Evolutionary conservation across 2,329 filamentous ascomycete genomes (phyloP).

Genomic region (Madurella fahalii): DNA sequence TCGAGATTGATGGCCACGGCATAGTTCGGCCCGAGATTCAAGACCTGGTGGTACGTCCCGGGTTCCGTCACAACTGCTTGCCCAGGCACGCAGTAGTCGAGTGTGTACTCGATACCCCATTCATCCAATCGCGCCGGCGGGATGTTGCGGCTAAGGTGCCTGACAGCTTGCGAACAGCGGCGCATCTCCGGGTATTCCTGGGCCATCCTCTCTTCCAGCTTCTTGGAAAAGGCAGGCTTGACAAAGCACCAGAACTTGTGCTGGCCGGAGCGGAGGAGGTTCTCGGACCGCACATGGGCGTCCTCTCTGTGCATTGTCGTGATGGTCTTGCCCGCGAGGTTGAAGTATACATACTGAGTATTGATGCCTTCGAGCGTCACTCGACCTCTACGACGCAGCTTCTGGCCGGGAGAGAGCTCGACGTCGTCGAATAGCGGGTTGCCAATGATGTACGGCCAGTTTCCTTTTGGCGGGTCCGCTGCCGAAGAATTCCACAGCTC

Average conservation of each 20-base stretch:
- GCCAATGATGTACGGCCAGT: constrained; percentile 25
- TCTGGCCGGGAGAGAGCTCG: constrained; percentile 26
- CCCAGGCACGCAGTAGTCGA: constrained; percentile 26
- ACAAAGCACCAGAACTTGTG: constrained; percentile 29
- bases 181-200: constrained; percentile 24
- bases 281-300: constrained; percentile 27
- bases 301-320: constrained; percentile 28
- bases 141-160: constrained; percentile 27
- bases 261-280: constrained; percentile 25
- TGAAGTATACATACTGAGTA: constrained; percentile 28
- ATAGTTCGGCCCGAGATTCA: constrained; percentile 27
- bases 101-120: constrained; percentile 28
- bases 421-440: constrained; percentile 26
- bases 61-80: constrained; percentile 28
- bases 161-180: constrained; percentile 25
- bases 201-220: constrained; percentile 23
- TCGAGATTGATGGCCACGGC: constrained; percentile 27
- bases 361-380: constrained; percentile 25
- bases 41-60: constrained; percentile 27
- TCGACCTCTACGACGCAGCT: constrained; percentile 23
- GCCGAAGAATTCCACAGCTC: constrained; percentile 26
- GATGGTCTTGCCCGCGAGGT: constrained; percentile 25
- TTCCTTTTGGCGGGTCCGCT: constrained; percentile 22
- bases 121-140: constrained; percentile 24
- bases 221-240: constrained; percentile 23